Base-by-base conservation (phyloP, 2,329 filamentous ascomycete genomes). In the Neurospora sp. region DNA sequence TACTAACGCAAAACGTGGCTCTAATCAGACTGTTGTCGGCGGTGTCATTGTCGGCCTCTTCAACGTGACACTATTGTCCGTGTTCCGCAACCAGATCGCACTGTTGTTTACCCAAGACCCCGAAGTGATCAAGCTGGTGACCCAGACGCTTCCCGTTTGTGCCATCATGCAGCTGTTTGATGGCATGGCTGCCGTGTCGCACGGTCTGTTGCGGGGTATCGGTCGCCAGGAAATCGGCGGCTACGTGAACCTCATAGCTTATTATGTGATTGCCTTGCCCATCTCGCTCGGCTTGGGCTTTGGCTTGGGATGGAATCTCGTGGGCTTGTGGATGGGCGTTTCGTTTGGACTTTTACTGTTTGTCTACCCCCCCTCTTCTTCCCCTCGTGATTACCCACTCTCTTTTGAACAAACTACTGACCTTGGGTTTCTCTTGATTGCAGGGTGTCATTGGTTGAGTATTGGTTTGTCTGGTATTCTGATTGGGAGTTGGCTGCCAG, bases 111-210 rank as follows among this genome's bases (percentile, higher is more conserved):
- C 91, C n/a, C 83, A 87, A 7, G 92, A 95, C 73, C 77, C 83
- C 6, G 89, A 90, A 66, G 92, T 95, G 68, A 87, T 92, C 71
- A 82, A 81, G 23, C 82, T 93, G 40, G 90, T 93, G 23, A 87
- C 92, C 0, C 79, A 81, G 2, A 87, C 93, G 2, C 84, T 97
- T 42, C 94, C 93, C 0, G 81, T 97, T 2, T 93, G 92, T 71
- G 93, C 94, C 0, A 86, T 93, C 1, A 96, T 97, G 84, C 94
- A 98, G 78, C 85, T 97, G 33, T 94, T 96, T 75, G 95, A 99
- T 79, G 89, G 91, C 1, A 79, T 97, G 19, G 89, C 92, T 0
- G 87, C 91, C 3, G 90, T 90, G 46, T 93, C 92, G 70, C 94
- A 96, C 76, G 95, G 94, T 38, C 85, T 97, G 46, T 85, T 98